A percentile compares a stretch with the other conserved stretches of the same genome.
Conservation (phyloP, 75 land plant genomes). For the Cupressus sempervirens region DNA sequence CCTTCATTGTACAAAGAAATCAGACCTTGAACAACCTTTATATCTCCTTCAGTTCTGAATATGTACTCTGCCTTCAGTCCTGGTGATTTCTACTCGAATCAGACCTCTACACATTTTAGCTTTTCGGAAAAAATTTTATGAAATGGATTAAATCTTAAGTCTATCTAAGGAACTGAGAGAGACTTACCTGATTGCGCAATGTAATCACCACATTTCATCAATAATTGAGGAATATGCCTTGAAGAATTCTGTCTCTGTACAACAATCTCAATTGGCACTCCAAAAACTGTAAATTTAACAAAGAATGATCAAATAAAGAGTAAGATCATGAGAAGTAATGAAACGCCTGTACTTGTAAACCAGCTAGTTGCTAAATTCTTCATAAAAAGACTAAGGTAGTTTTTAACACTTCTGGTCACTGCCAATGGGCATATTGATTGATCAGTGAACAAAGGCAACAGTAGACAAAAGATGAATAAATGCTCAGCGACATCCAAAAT, state of each 20-base stretch:
- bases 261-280: constrained; percentile 68
- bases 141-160: not conserved
- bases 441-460: not conserved
- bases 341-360: not conserved
- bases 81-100: constrained; percentile 9
- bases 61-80: constrained; percentile 59
- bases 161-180: not conserved
- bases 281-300: constrained; percentile 53
- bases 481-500: not conserved
- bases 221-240: constrained; percentile 51
- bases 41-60: constrained; percentile 63
- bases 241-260: constrained; percentile 57
- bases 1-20: constrained; percentile 64
- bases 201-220: constrained; percentile 74
- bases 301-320: not conserved
- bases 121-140: not conserved
- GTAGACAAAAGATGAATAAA: not conserved
- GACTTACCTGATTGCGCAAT: constrained; percentile 62
- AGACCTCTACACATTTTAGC: not conserved
- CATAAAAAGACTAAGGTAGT: not conserved
- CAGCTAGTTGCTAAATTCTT: not conserved
- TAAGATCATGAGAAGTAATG: not conserved
- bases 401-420: not conserved
- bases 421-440: not conserved
- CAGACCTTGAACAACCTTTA: constrained; percentile 42